Base-by-base conservation (phyloP, 805 yeast species). In the Spathaspora hagerdaliae region DNA sequence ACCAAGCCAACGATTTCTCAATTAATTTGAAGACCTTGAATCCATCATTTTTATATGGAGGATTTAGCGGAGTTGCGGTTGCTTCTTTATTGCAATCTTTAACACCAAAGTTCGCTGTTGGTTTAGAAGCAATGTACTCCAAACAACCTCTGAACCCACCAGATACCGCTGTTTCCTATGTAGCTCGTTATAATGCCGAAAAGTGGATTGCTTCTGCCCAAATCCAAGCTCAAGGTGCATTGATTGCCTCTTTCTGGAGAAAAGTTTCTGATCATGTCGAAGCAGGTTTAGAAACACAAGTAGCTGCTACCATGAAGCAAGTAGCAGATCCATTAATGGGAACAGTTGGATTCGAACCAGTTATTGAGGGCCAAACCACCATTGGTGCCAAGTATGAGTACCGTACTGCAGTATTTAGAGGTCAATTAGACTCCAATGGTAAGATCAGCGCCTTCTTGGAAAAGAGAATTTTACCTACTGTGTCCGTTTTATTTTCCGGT, bases 301-400 rank as follows among this genome's bases (percentile, higher is more conserved):
- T 89, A 61, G 83, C 83, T 63, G 92, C 95, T 36, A 76, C 83
- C 52, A 75, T 86, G 74, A 75, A 74, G 54, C 94, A 90, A 64
- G 79, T 85, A 55, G 79, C 82, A 45, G 87, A 84, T 65, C 81
- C 85, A 41, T 75, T 87, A 67, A 76, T 83, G 77, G 88, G 89
- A 58, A 77, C 82, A 44, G 81, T 87, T 52, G 91, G 92, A 49
- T 80, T 83, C 57, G 89, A 87, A 64, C 87, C 96, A 31, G 82
- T 85, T 38, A 76, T 91, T 48, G 97, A 92, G 63, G 98, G 96
- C 62, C 78, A 80, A 59, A 91, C 99, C 57, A 87, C 97, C 49
- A 65, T 92, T 47, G 99, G 97, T 71, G 96, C 96, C 59, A 94
- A 92, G 74, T 92, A 92, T 71, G 98, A 94, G 75, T 94, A 89